Evolutionary conservation across 495 filamentous ascomycete species (phyloP).

Genomic region (Ramalina peruviana): DNA sequence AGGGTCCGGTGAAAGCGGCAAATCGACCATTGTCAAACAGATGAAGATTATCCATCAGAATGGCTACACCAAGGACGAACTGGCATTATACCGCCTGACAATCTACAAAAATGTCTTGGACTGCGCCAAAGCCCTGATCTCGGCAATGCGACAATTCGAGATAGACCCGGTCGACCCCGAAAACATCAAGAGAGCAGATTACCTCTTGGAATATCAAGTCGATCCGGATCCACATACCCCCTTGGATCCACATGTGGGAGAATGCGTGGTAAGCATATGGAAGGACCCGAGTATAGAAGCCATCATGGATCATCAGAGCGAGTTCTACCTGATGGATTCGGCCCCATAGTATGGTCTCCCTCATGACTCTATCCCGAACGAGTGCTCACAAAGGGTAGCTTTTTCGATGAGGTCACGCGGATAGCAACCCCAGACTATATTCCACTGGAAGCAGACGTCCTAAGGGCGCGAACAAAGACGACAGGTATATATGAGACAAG

Average conservation of each 20-base stretch:
- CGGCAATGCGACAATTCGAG: constrained; percentile 74
- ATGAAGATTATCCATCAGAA: constrained; percentile 99
- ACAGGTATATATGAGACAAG: constrained; percentile 98
- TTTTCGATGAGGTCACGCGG: constrained; percentile 82
- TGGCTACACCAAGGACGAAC: constrained; percentile 84
- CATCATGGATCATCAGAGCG: constrained; percentile 85
- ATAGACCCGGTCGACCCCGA: constrained; percentile 58
- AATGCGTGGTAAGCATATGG: constrained; percentile 79
- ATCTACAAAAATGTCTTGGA: constrained; percentile 97
- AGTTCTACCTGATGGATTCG: constrained; percentile 99
- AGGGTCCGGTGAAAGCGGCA: constrained; percentile 98
- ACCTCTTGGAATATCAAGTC: constrained; percentile 73
- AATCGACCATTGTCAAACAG: constrained; percentile 98
- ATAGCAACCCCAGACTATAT: constrained; percentile 80
- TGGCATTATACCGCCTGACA: constrained; percentile 82
- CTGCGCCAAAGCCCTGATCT: constrained; percentile 84
- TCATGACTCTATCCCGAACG: too few species aligned
- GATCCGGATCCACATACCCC: constrained; percentile 76
- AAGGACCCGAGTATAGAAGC: constrained; percentile 71
- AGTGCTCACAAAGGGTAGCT: constrained; percentile 40
- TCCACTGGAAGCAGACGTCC: constrained; percentile 81
- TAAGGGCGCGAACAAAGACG: constrained; percentile 95
- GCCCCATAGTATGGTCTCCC: constrained; percentile 73
- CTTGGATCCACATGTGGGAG: constrained; percentile 63
- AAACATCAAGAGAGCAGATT: constrained; percentile 62